Conservation (phyloP, 2,329 filamentous ascomycete species). For the Grosmannia clavigera region DNA sequence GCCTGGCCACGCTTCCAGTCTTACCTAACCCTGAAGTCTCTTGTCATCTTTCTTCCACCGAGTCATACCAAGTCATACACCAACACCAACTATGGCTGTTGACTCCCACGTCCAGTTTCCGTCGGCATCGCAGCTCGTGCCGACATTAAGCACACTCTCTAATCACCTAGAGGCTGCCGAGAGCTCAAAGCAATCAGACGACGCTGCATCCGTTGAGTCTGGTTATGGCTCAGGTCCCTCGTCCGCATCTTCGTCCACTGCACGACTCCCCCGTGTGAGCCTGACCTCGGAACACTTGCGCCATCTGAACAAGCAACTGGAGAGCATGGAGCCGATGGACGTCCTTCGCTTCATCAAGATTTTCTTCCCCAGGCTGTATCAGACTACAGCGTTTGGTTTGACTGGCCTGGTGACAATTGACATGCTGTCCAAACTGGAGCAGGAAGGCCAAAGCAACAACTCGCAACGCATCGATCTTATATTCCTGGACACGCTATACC, state of each 20-base stretch:
- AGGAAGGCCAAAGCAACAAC: slow-evolving; percentile 26
- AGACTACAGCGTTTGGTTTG: slow-evolving; percentile 73
- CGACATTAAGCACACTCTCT: not conserved
- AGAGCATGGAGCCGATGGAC: slow-evolving; percentile 78
- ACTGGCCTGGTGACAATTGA: slow-evolving; percentile 74
- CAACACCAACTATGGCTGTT: not conserved
- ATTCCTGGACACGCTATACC: slow-evolving; percentile 76
- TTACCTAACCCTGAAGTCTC: not conserved
- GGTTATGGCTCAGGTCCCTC: slow-evolving; percentile 60
- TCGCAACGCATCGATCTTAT: slow-evolving; percentile 47
- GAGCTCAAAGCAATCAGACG: slow-evolving; percentile 28
- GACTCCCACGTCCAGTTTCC: not conserved
- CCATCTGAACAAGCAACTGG: slow-evolving; percentile 81
- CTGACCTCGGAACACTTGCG: slow-evolving; percentile 82
- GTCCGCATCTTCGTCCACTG: slow-evolving; percentile 41
- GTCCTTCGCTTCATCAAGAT: slow-evolving; percentile 86
- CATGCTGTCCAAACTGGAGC: slow-evolving; percentile 66
- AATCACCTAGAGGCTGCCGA: slow-evolving; percentile 5
- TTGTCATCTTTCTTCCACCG: not conserved
- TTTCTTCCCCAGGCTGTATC: slow-evolving; percentile 79
- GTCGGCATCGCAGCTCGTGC: not conserved
- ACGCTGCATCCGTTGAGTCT: slow-evolving; percentile 50
- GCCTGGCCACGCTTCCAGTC: not conserved
- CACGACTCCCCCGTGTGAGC: slow-evolving; percentile 62
- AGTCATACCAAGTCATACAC: too few relatives aligned